Conservation (phyloP, 371 early-diverging fungal genomes). For the Mortierella sp. region DNA sequence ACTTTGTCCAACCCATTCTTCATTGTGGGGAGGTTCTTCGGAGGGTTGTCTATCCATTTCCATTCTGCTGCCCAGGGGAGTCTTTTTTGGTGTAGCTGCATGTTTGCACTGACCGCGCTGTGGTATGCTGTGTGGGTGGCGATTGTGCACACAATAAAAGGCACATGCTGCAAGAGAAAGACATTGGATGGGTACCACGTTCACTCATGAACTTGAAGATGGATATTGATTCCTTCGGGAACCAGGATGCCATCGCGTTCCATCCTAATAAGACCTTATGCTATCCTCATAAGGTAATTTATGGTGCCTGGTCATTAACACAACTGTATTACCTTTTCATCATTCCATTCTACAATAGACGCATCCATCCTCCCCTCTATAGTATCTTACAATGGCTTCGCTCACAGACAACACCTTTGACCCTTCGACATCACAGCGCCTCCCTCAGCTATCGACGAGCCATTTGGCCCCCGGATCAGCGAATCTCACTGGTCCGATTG, state of each 20-base stretch:
- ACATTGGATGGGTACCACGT: not conserved
- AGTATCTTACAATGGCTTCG: conserved; percentile 20
- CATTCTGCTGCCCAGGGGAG: not conserved
- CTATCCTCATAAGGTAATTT: not conserved
- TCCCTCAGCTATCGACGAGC: conserved; percentile 27
- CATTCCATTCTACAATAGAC: not conserved
- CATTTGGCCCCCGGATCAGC: conserved; percentile 25
- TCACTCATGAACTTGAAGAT: no score
- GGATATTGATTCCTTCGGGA: conserved; percentile 2
- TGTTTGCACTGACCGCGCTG: not conserved
- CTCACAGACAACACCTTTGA: conserved; percentile 31
- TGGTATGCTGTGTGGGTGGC: not conserved
- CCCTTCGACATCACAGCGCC: conserved; percentile 27
- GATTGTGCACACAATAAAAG: not conserved
- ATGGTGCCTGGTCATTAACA: not conserved
- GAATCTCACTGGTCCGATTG: no score
- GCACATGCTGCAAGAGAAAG: not conserved
- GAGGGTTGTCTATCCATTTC: not conserved
- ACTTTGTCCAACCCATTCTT: not conserved
- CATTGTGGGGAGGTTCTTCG: not conserved
- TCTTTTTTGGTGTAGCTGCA: not conserved
- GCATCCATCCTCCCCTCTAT: not conserved
- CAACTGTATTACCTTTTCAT: not conserved
- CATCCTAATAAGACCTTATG: not conserved
- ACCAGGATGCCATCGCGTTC: conserved; percentile 1